Percentiles rank a stretch among this genome's conserved stretches.
These are phyloP conservation scores for Planoprotostelium fungivorum DNA, from an alignment of 78 protist species.

Conservation along the genomic window DNA sequence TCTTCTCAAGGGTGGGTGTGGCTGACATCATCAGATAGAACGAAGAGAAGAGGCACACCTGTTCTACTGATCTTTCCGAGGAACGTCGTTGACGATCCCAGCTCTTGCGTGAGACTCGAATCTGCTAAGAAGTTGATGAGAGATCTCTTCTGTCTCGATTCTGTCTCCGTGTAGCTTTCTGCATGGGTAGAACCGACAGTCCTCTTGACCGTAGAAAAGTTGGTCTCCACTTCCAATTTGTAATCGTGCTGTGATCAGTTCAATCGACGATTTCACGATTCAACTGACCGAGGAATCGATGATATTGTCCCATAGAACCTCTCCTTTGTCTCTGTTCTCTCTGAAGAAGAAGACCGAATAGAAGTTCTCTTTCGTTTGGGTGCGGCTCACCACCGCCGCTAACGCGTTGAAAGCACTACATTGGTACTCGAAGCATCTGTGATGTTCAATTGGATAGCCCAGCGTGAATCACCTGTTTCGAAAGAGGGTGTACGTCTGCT, in stretches of 20 bases:
- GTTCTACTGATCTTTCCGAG: not conserved
- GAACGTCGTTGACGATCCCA: not conserved
- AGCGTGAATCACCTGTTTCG: not conserved
- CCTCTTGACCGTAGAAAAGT: constrained; percentile 11
- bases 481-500: not conserved
- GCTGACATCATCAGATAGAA: too few species aligned
- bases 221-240: constrained; percentile 63
- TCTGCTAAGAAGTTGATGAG: constrained; percentile 32
- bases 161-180: not conserved
- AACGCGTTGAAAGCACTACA: constrained; percentile 62
- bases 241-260: not conserved
- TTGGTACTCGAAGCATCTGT: constrained; percentile 15
- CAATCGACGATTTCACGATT: not conserved
- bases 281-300: constrained; percentile 11
- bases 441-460: not conserved
- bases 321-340: constrained; percentile 60
- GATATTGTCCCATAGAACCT: constrained; percentile 67
- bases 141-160: constrained; percentile 15
- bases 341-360: constrained; percentile 49
- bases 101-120: constrained; percentile 29
- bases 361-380: constrained; percentile 60
- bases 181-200: too few species aligned
- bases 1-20: too few species aligned
- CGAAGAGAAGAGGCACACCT: too few species aligned
- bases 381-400: constrained; percentile 41